These are phyloP conservation scores for Wallacemonas collosoma DNA, from an alignment of 208 protist species.

Conservation along the genomic window DNA sequence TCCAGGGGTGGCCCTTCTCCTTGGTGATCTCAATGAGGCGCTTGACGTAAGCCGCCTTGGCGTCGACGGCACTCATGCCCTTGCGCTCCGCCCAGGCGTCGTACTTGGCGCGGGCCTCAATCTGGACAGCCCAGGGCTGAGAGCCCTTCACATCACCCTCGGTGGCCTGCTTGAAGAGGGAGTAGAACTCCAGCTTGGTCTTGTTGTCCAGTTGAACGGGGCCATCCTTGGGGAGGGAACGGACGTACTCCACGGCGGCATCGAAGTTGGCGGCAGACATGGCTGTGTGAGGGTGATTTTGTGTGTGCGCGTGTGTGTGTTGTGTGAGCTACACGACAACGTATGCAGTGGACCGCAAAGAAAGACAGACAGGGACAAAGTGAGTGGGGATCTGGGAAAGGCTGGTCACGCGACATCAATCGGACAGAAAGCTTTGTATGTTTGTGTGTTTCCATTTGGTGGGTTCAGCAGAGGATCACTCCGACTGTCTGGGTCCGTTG, in stretches of 20 bases:
- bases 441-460: too few species aligned
- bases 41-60: conserved; percentile 91
- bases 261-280: conserved; percentile 87
- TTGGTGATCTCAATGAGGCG: conserved; percentile 62
- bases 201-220: conserved; percentile 87
- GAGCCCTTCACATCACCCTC: conserved; percentile 91
- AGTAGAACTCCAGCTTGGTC: conserved; percentile 94
- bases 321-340: neutral
- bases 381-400: too few species aligned
- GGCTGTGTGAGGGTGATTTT: neutral
- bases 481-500: too few species aligned
- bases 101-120: conserved; percentile 95
- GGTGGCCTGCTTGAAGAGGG: conserved; percentile 97
- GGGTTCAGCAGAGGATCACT: too few species aligned
- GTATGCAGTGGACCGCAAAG: too few species aligned
- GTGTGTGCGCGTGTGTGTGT: neutral
- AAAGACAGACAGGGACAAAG: too few species aligned
- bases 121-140: conserved; percentile 92
- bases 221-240: conserved; percentile 77
- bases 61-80: conserved; percentile 90
- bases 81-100: conserved; percentile 92
- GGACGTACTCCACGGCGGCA: conserved; percentile 81
- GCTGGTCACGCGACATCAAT: too few species aligned
- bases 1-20: conserved; percentile 68
- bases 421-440: too few species aligned